These are phyloP conservation scores for Zygosaccharomyces sapae DNA, from an alignment of 1,139 yeast species.

Conservation along the genomic window DNA sequence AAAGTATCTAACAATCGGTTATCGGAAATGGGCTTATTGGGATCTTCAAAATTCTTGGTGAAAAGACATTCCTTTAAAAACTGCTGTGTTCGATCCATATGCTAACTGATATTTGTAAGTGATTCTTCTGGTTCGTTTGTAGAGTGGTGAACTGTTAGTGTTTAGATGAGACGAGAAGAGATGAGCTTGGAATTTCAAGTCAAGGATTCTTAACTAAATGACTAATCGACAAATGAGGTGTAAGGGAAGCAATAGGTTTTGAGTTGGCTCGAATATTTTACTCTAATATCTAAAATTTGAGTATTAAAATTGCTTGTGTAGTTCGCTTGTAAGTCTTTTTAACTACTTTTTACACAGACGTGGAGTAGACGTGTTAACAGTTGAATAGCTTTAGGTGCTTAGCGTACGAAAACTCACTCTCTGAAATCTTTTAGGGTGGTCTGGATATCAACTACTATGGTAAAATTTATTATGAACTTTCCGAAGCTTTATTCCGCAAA, in stretches of 20 bases:
- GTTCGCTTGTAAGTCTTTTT: too few relatives aligned
- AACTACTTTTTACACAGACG: too few relatives aligned
- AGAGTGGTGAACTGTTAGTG: background rate
- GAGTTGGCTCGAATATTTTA: too few relatives aligned
- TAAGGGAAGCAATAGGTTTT: background rate
- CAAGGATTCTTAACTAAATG: background rate
- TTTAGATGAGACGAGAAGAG: background rate
- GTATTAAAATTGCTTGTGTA: too few relatives aligned
- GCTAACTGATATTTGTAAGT: background rate
- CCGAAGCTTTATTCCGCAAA: background rate
- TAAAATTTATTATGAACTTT: background rate
- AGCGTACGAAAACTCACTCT: too few relatives aligned
- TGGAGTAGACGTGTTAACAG: too few relatives aligned
- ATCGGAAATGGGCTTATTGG: slow-evolving; percentile 32
- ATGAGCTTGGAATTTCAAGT: background rate
- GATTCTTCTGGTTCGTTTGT: background rate
- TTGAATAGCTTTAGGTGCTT: too few relatives aligned
- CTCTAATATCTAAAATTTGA: too few relatives aligned
- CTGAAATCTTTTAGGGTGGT: background rate
- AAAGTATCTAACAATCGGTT: slow-evolving; percentile 31
- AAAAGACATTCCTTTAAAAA: slow-evolving; percentile 32
- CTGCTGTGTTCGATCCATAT: slow-evolving; percentile 32
- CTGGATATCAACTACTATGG: background rate
- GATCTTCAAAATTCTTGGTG: slow-evolving; percentile 30
- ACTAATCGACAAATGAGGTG: background rate